Evolutionary conservation across 1,284 basidiomycete species (phyloP).

Genomic region (Sporisorium scitamineum): DNA sequence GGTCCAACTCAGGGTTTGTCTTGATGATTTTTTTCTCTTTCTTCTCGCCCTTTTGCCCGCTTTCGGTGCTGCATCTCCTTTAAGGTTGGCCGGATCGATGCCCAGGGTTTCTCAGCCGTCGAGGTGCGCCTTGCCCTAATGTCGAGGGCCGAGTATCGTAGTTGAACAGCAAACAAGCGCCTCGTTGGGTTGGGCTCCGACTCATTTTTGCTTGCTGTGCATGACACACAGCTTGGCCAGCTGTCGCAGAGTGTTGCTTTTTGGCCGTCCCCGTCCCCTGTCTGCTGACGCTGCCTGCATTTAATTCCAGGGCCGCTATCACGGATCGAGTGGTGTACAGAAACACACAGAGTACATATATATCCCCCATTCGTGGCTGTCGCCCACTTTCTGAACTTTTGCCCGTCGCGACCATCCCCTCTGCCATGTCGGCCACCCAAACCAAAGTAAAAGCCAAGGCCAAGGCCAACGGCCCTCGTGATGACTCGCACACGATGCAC

Average conservation of each 20-base stretch:
- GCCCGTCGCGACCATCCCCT: background rate
- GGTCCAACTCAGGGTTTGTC: conserved; percentile 28
- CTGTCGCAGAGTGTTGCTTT: background rate
- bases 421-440: conserved; percentile 6
- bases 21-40: background rate
- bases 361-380: background rate
- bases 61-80: conserved; percentile 6
- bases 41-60: conserved; percentile 11
- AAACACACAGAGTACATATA: background rate
- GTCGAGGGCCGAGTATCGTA: background rate
- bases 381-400: background rate
- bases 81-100: background rate
- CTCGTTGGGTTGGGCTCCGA: background rate
- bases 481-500: conserved; percentile 28
- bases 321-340: background rate
- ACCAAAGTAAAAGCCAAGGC: conserved; percentile 12
- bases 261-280: background rate
- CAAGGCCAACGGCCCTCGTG: conserved; percentile 9
- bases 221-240: background rate
- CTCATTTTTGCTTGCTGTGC: background rate
- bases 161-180: background rate
- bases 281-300: background rate
- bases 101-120: background rate
- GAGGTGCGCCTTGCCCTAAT: background rate
- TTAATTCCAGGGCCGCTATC: no score